phyloP scores from a whole-genome alignment of 768 basidiomycete genomes.

The Mrakia gelida region DNA sequence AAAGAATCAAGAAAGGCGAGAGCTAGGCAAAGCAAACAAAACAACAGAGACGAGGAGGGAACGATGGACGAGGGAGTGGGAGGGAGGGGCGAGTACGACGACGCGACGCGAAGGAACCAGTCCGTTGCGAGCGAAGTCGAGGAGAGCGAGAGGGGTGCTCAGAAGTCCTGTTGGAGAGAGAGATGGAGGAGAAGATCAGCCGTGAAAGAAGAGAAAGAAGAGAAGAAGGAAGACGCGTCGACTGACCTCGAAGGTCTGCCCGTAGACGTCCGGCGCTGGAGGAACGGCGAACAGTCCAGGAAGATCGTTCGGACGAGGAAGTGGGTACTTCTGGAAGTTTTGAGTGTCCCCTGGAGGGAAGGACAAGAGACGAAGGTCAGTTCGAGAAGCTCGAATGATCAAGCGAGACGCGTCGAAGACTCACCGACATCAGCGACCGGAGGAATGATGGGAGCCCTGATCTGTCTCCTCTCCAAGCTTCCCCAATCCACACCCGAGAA shows the following conservation, averaged over 20 bases:
- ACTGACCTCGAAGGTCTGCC: not conserved
- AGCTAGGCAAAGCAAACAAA: not conserved
- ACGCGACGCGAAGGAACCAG: not conserved
- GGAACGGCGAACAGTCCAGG: constrained; percentile 27
- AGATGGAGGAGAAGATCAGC: not conserved
- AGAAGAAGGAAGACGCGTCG: not conserved
- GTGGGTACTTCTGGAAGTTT: constrained; percentile 58
- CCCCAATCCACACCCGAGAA: constrained; percentile 84
- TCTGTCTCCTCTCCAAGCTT: constrained; percentile 76
- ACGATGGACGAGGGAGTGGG: not conserved
- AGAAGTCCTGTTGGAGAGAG: not conserved
- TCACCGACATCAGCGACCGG: not conserved
- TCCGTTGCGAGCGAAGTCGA: not conserved
- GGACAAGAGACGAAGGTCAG: constrained; percentile 68
- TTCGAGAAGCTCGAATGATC: constrained; percentile 25
- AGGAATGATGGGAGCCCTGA: constrained; percentile 56
- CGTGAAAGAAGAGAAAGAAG: not conserved
- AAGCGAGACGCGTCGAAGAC: not conserved
- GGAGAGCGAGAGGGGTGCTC: not conserved
- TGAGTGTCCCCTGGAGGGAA: constrained; percentile 76
- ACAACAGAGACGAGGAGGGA: not conserved
- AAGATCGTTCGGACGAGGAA: constrained; percentile 28
- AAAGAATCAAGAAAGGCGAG: not conserved
- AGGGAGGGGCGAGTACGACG: not conserved
- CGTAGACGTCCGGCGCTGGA: not conserved